phyloP scores from a whole-genome alignment of 148 eudicot species.

The Agrostemma githago region DNA sequence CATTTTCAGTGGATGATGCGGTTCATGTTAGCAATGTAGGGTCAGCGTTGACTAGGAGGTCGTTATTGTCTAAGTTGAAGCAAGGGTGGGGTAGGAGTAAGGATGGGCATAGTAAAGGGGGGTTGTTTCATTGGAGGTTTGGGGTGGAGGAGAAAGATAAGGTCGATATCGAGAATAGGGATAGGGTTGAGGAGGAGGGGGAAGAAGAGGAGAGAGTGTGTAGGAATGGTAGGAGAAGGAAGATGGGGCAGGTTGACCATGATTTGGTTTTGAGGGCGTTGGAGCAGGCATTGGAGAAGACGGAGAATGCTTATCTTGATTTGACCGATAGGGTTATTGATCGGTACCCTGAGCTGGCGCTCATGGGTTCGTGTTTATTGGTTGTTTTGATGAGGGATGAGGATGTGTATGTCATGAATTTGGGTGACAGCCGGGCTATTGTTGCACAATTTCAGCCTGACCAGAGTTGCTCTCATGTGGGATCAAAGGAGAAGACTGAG shows the following conservation, averaged over 20 bases:
- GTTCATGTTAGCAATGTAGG: constrained; percentile 65
- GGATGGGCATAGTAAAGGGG: constrained; percentile 43
- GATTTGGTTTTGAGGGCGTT: constrained; percentile 75
- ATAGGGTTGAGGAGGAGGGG: constrained; percentile 32
- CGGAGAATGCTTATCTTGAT: constrained; percentile 80
- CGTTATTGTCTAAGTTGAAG: constrained; percentile 72
- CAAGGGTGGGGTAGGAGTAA: constrained; percentile 62
- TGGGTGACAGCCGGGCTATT: constrained; percentile 98
- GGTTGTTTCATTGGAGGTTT: constrained; percentile 76
- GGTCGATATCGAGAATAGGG: constrained; percentile 33
- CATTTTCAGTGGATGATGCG: constrained; percentile 92
- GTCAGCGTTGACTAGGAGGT: constrained; percentile 56
- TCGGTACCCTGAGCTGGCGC: constrained; percentile 89
- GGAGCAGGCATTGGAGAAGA: constrained; percentile 68
- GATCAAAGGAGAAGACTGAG: constrained; percentile 30
- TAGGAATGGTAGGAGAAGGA: constrained; percentile 50
- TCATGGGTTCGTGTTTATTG: constrained; percentile 99
- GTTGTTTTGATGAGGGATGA: constrained; percentile 95
- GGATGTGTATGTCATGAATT: constrained; percentile 99
- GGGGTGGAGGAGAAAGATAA: constrained; percentile 58
- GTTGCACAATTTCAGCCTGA: constrained; percentile 64
- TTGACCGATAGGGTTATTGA: constrained; percentile 95
- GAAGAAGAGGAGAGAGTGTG: constrained; percentile 39
- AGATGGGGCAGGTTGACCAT: constrained; percentile 75
- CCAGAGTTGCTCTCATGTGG: constrained; percentile 35